Evolutionary conservation across 2,329 filamentous ascomycete species (phyloP).

Genomic region (Aspergillus alliaceus): DNA sequence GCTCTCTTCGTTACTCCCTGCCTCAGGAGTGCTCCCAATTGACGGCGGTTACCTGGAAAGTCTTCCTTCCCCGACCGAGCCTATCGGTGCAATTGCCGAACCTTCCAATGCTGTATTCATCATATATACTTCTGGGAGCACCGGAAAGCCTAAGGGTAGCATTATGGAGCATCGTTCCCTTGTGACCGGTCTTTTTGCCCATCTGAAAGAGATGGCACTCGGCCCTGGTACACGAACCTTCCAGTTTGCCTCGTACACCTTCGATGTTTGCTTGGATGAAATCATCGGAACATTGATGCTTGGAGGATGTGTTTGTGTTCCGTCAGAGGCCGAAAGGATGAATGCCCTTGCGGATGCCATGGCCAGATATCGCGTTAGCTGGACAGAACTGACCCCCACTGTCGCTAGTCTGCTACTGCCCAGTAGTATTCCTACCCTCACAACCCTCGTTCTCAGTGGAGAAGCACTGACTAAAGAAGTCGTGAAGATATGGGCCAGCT

Average conservation of each 20-base stretch:
- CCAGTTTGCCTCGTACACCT: constrained; percentile 1
- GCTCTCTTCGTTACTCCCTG: neutral
- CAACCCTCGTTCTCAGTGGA: neutral
- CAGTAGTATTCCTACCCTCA: neutral
- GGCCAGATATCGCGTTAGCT: neutral
- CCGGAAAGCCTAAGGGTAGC: constrained; percentile 1
- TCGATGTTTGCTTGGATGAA: neutral
- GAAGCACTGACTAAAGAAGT: neutral
- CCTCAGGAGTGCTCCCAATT: neutral
- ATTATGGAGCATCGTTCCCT: neutral
- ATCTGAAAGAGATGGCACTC: neutral
- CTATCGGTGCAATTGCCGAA: neutral
- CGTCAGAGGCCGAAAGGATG: neutral
- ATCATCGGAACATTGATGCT: neutral
- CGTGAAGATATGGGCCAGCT: neutral
- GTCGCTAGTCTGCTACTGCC: neutral
- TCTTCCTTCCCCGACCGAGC: neutral
- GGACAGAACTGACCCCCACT: neutral
- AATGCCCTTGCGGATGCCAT: neutral
- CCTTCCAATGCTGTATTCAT: neutral
- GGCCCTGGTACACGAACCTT: neutral
- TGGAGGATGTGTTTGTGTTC: no score
- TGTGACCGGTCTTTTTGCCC: neutral
- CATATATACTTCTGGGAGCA: constrained; percentile 1
- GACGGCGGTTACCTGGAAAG: neutral